Evolutionary conservation across 176 grass and related monocot species (phyloP).

Genomic region (Oryza nivara): DNA sequence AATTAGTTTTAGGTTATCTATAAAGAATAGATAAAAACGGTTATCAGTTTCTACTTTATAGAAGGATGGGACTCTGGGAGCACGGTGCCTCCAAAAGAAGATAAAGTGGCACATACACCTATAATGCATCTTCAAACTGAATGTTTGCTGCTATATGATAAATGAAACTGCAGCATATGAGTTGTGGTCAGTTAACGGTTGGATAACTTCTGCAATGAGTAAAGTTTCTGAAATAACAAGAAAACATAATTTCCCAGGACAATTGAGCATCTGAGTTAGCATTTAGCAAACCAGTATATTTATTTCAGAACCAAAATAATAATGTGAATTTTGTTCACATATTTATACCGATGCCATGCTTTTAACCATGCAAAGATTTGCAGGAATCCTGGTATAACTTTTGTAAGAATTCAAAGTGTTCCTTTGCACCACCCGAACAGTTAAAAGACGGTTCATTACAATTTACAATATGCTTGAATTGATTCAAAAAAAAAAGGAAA

Average conservation of each 20-base stretch:
- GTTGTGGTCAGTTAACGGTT: slow-evolving; percentile 6
- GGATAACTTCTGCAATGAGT: slow-evolving; percentile 1
- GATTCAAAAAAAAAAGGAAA: not conserved
- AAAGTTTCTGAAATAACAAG: slow-evolving; percentile 10
- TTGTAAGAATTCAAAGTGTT: slow-evolving; percentile 20
- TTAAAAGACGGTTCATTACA: not conserved
- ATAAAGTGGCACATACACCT: slow-evolving; percentile 42
- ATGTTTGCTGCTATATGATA: slow-evolving; percentile 23
- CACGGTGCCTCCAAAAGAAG: slow-evolving; percentile 29
- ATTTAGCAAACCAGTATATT: slow-evolving; percentile 2
- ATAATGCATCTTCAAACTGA: slow-evolving; percentile 39
- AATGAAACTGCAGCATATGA: slow-evolving; percentile 31
- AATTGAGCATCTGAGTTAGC: not conserved
- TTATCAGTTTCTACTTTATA: slow-evolving; percentile 42
- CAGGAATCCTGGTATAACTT: slow-evolving; percentile 3
- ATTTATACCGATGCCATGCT: slow-evolving; percentile 1
- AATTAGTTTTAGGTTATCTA: slow-evolving; percentile 44
- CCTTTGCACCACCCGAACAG: not conserved
- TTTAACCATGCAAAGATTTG: not conserved
- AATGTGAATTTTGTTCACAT: not conserved
- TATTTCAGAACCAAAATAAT: not conserved
- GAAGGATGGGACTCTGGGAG: slow-evolving; percentile 27
- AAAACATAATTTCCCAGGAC: not conserved
- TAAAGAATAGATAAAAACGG: slow-evolving; percentile 37
- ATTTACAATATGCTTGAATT: slow-evolving; percentile 27